phyloP scores from a whole-genome alignment of 352 stramenopile genomes.

The Phytophthora pisi region DNA sequence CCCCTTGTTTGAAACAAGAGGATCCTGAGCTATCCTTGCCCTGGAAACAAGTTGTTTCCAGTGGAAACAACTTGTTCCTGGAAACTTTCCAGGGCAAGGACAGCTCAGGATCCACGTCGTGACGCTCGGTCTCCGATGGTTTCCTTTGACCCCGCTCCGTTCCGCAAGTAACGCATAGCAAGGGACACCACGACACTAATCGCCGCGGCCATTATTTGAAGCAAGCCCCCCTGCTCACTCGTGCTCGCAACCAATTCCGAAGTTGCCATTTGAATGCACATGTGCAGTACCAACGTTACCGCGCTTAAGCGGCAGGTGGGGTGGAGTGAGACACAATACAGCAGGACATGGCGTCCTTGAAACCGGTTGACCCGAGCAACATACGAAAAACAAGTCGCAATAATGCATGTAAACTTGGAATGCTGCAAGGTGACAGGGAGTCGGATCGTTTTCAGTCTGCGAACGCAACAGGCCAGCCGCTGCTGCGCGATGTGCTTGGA shows the following conservation, averaged over 20 bases:
- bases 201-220: not conserved
- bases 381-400: too few relatives aligned
- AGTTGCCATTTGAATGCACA: too few relatives aligned
- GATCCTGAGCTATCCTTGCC: too few relatives aligned
- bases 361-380: too few relatives aligned
- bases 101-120: not conserved
- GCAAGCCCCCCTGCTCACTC: not conserved
- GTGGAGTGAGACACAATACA: not conserved
- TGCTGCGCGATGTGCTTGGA: not conserved
- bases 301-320: not conserved
- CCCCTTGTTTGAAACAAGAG: too few relatives aligned
- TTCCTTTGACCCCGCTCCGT: not conserved
- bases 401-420: too few relatives aligned
- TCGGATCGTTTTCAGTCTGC: not conserved
- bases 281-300: not conserved
- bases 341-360: not conserved
- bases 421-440: not conserved
- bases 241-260: too few relatives aligned
- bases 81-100: too few relatives aligned
- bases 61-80: too few relatives aligned
- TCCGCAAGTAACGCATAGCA: not conserved
- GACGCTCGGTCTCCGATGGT: not conserved
- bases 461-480: not conserved
- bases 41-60: too few relatives aligned
- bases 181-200: not conserved